Evolutionary conservation across 2,329 filamentous ascomycete genomes (phyloP).

Genomic region (Trichoderma simmonsii): DNA sequence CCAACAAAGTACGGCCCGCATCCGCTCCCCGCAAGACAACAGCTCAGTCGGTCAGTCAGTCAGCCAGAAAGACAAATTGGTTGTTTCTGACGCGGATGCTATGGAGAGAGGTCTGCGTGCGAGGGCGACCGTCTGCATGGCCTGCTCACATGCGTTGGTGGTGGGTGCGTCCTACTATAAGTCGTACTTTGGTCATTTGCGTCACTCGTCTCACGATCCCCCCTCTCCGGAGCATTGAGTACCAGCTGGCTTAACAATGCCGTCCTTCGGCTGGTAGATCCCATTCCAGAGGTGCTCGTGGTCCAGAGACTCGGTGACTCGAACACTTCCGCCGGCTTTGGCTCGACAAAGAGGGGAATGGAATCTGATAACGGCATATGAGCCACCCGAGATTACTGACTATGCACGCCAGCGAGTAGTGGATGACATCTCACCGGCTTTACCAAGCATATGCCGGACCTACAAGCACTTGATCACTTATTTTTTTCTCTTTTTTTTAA

Average conservation of each 20-base stretch:
- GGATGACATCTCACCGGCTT: neutral
- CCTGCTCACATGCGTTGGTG: constrained; percentile 13
- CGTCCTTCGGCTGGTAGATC: neutral
- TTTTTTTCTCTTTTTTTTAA: neutral
- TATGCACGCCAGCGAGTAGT: neutral
- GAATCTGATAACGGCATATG: neutral
- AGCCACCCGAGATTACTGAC: neutral
- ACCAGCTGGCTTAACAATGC: neutral
- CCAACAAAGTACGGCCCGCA: constrained; percentile 9
- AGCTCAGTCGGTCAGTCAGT: neutral
- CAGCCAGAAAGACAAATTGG: neutral
- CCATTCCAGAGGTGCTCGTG: neutral
- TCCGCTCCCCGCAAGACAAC: constrained; percentile 9
- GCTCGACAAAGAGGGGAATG: neutral
- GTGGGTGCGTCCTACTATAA: neutral
- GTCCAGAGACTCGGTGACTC: neutral
- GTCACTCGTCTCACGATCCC: constrained; percentile 16
- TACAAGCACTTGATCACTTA: neutral
- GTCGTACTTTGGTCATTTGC: neutral
- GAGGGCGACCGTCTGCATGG: neutral
- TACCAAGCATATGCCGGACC: neutral
- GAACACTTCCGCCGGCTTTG: neutral
- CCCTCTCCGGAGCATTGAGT: neutral
- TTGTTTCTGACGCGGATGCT: neutral
- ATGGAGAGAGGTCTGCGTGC: neutral